Percentiles rank a stretch among this genome's conserved stretches.
These are phyloP conservation scores for Bothriochloa decipiens DNA, from an alignment of 176 grass and related monocot genomes.

Conservation along the genomic window DNA sequence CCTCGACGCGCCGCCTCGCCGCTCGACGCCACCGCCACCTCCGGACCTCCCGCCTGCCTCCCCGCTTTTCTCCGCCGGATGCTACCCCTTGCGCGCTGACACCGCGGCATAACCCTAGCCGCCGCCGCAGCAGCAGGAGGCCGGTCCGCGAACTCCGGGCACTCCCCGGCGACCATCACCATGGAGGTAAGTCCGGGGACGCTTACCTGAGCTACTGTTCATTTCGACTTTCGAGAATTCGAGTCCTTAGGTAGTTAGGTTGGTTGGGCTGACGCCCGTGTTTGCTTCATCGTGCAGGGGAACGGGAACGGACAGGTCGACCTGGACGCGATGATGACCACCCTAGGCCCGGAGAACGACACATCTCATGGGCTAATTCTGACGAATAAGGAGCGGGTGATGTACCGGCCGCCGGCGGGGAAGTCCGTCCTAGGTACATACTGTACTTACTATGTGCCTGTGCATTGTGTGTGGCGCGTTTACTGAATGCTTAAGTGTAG, in stretches of 20 bases:
- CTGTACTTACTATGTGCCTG: neutral
- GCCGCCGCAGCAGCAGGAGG: no score
- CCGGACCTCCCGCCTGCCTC: no score
- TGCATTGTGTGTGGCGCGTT: neutral
- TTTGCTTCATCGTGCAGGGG: neutral
- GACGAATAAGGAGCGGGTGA: conserved; percentile 60
- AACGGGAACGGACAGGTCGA: conserved; percentile 50
- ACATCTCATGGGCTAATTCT: conserved; percentile 59
- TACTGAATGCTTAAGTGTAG: neutral
- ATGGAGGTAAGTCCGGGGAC: conserved; percentile 40
- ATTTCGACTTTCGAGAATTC: no score
- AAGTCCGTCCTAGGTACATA: conserved; percentile 72
- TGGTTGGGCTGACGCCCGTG: conserved; percentile 6
- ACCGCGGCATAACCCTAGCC: no score
- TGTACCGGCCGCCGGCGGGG: conserved; percentile 71
- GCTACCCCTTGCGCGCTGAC: no score
- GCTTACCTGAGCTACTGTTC: neutral
- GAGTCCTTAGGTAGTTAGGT: no score
- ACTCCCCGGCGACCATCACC: neutral
- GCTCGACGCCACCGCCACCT: no score
- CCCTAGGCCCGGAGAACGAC: conserved; percentile 67
- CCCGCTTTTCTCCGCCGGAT: no score
- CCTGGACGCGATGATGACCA: conserved; percentile 60
- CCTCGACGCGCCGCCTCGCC: no score
- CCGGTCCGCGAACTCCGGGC: neutral